Conservation (phyloP, 2,329 filamentous ascomycete genomes). For the Colletotrichum kahawae region DNA sequence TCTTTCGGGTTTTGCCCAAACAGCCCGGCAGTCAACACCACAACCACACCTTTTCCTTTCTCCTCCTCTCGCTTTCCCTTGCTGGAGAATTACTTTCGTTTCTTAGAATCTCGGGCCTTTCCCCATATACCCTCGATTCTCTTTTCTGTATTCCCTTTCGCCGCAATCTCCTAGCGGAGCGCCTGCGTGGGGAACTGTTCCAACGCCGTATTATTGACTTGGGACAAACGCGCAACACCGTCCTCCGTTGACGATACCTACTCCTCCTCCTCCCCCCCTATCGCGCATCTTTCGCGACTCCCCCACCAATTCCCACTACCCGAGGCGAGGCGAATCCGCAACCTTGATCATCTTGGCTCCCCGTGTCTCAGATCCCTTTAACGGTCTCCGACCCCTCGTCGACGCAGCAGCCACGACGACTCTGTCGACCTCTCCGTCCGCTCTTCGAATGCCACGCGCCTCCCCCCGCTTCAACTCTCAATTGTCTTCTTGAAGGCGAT, state of each 20-base stretch:
- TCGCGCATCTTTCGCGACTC: neutral
- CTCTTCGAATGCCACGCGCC: constrained; percentile 12
- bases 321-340: neutral
- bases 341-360: neutral
- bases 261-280: neutral
- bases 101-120: neutral
- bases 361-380: neutral
- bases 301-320: neutral
- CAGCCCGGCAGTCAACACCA: neutral
- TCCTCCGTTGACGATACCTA: constrained; percentile 4
- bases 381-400: constrained; percentile 7
- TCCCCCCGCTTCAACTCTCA: neutral
- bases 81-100: constrained; percentile 9
- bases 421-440: neutral
- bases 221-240: constrained; percentile 11
- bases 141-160: neutral
- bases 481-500: constrained; percentile 3
- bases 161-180: constrained; percentile 4
- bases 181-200: neutral
- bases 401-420: neutral
- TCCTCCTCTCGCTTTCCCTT: constrained; percentile 11
- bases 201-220: constrained; percentile 14
- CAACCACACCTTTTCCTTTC: neutral
- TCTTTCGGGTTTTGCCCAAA: constrained; percentile 6
- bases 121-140: neutral